Conservation (phyloP, 331 rosid genomes). For the Quercus tomentella region DNA sequence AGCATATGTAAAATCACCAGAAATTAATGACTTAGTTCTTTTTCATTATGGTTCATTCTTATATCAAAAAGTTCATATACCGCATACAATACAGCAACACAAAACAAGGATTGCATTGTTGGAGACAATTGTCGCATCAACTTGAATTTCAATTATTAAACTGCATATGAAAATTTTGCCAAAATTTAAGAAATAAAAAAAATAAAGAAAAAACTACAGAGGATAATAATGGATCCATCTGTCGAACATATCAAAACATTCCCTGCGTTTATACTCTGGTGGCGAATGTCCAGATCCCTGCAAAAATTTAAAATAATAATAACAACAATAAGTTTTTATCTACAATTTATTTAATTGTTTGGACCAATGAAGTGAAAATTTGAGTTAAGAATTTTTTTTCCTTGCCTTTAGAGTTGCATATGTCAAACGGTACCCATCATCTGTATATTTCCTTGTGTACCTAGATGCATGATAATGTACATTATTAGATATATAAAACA, state of each 20-base stretch:
- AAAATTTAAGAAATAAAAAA: neutral
- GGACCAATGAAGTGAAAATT: too few species aligned
- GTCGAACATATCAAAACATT: slow-evolving; percentile 10
- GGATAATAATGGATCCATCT: slow-evolving; percentile 27
- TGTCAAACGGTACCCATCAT: slow-evolving; percentile 26
- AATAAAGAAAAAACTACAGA: neutral
- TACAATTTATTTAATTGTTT: neutral
- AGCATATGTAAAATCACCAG: too few species aligned
- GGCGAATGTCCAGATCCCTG: slow-evolving; percentile 29
- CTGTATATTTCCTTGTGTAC: slow-evolving; percentile 18
- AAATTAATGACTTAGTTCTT: too few species aligned
- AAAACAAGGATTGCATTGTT: too few species aligned
- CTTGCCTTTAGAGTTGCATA: slow-evolving; percentile 23
- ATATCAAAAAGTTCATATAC: too few species aligned
- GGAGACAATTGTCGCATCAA: too few species aligned
- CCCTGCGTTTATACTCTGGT: slow-evolving; percentile 16
- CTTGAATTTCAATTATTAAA: too few species aligned
- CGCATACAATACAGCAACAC: too few species aligned
- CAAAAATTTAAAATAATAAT: neutral
- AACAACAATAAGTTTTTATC: neutral
- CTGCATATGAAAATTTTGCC: neutral
- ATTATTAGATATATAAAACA: neutral
- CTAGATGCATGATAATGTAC: neutral
- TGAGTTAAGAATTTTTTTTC: neutral
- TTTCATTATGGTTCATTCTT: too few species aligned